Conservation (phyloP, 768 basidiomycete genomes). For the Leccinum obscurum region DNA sequence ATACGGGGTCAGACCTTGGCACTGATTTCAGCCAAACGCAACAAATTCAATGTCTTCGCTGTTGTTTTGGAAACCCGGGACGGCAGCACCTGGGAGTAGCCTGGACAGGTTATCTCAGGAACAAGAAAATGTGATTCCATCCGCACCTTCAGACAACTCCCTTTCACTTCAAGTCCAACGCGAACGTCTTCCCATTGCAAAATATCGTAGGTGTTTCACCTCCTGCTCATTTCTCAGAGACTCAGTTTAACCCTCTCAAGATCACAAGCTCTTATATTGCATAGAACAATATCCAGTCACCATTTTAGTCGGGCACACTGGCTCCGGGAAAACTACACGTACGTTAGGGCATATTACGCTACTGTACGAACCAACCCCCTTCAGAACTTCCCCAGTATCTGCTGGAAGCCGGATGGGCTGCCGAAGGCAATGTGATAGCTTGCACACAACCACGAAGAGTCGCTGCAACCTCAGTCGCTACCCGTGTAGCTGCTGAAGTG, state of each 20-base stretch:
- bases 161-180: constrained; percentile 74
- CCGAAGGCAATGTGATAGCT: constrained; percentile 78
- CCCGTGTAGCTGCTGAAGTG: constrained; percentile 89
- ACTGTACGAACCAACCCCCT: constrained; percentile 9
- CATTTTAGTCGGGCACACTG: constrained; percentile 93
- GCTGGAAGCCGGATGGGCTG: constrained; percentile 90
- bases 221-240: neutral
- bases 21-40: neutral
- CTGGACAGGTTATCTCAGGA: constrained; percentile 81
- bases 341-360: constrained; percentile 31
- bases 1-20: neutral
- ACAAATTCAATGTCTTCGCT: constrained; percentile 45
- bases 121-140: constrained; percentile 71
- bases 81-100: constrained; percentile 78
- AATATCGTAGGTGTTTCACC: constrained; percentile 59
- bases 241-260: constrained; percentile 38
- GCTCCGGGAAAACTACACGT: constrained; percentile 98
- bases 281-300: constrained; percentile 82
- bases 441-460: constrained; percentile 94
- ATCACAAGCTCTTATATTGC: constrained; percentile 76
- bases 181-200: constrained; percentile 84
- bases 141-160: constrained; percentile 53
- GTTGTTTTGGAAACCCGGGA: constrained; percentile 91
- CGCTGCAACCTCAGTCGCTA: constrained; percentile 92
- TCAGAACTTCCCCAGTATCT: constrained; percentile 95